A percentile compares a stretch with the other conserved stretches of the same genome.
phyloP scores from a whole-genome alignment of 1,139 yeast genomes.

The Hemisphaericaspora lyxosophila region DNA sequence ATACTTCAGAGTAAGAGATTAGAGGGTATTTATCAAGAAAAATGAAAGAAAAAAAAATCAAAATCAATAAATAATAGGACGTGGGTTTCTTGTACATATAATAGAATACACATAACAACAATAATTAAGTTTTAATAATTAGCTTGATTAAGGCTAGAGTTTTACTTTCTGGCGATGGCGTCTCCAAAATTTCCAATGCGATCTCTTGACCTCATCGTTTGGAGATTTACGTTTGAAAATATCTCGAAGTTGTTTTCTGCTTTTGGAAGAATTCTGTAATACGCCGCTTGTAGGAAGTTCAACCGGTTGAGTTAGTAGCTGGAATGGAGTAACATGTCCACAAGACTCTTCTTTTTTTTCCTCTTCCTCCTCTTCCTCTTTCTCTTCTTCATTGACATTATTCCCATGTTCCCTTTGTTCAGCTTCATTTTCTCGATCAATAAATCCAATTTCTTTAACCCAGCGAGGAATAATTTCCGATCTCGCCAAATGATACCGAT shows the following conservation, averaged over 20 bases:
- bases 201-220: background rate
- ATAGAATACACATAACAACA: background rate
- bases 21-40: conserved; percentile 5
- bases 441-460: conserved; percentile 1
- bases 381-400: background rate
- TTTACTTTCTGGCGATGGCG: background rate
- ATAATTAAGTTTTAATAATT: too few relatives aligned
- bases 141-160: too few relatives aligned
- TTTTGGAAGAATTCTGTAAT: background rate
- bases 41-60: too few relatives aligned
- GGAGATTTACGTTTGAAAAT: conserved; percentile 2
- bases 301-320: too few relatives aligned
- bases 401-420: conserved; percentile 2
- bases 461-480: background rate
- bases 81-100: conserved; percentile 4
- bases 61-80: background rate
- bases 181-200: conserved; percentile 1
- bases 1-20: conserved; percentile 35
- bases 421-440: conserved; percentile 1
- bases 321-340: too few relatives aligned
- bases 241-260: background rate
- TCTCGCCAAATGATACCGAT: conserved; percentile 1
- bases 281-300: too few relatives aligned
- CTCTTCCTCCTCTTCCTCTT: background rate
- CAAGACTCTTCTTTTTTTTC: too few relatives aligned